Conservation (phyloP, 768 basidiomycete species). For the Gelatoporia subvermispora region DNA sequence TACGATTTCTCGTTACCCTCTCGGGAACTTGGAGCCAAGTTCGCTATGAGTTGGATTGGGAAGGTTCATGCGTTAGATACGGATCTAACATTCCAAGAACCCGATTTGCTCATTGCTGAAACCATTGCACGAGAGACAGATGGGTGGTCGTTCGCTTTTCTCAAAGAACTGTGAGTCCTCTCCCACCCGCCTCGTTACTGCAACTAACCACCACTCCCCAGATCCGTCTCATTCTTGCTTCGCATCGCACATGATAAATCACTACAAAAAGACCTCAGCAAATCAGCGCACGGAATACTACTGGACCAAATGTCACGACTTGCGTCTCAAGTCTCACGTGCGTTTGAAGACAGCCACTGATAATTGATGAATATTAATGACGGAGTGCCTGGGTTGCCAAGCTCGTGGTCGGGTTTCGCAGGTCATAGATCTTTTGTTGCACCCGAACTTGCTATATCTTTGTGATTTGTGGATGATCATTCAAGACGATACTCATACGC, state of each 20-base stretch:
- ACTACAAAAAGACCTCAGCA: background rate
- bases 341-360: too few relatives aligned
- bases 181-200: conserved; percentile 10
- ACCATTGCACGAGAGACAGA: conserved; percentile 34
- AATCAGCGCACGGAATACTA: background rate
- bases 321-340: too few relatives aligned
- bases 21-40: conserved; percentile 26
- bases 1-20: conserved; percentile 36
- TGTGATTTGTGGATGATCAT: too few relatives aligned
- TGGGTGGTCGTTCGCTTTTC: conserved; percentile 38
- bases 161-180: conserved; percentile 36
- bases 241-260: conserved; percentile 21
- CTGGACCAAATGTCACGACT: too few relatives aligned
- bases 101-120: conserved; percentile 22
- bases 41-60: conserved; percentile 35
- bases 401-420: too few relatives aligned
- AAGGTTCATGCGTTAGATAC: conserved; percentile 23
- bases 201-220: background rate
- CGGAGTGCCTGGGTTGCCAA: too few relatives aligned
- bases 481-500: too few relatives aligned
- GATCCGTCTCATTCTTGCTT: conserved; percentile 28
- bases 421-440: too few relatives aligned
- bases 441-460: too few relatives aligned
- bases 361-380: too few relatives aligned
- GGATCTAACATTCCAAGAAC: conserved; percentile 26